Conservation (phyloP, 768 basidiomycete genomes). For the Mycena vitilis region DNA sequence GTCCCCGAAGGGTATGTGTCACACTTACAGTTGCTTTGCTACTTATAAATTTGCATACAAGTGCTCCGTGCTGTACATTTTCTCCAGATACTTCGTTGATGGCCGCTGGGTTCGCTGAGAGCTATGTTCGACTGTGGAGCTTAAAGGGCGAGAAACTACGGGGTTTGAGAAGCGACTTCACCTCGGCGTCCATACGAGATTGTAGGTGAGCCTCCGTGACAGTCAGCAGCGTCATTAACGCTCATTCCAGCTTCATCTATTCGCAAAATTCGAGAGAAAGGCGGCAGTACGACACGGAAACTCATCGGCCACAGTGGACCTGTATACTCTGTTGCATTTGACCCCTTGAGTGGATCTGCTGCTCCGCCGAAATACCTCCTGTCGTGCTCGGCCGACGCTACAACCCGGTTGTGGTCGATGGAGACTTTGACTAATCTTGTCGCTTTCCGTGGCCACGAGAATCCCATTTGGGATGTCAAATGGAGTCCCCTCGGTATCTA, state of each 20-base stretch:
- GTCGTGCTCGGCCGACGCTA: conserved; percentile 93
- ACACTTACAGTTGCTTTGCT: neutral
- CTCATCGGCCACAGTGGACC: conserved; percentile 97
- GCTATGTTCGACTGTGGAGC: conserved; percentile 94
- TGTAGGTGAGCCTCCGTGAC: conserved; percentile 56
- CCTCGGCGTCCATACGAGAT: conserved; percentile 72
- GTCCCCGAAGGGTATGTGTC: conserved; percentile 88
- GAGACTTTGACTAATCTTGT: conserved; percentile 95
- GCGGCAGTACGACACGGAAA: conserved; percentile 89
- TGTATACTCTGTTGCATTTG: conserved; percentile 94
- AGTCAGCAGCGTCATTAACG: conserved; percentile 6
- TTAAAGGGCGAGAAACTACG: conserved; percentile 90
- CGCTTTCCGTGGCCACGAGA: conserved; percentile 94
- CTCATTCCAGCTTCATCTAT: conserved; percentile 63
- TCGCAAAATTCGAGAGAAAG: conserved; percentile 80
- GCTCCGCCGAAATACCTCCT: conserved; percentile 88
- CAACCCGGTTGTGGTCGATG: conserved; percentile 92
- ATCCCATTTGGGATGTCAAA: conserved; percentile 98
- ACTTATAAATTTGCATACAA: conserved; percentile 45
- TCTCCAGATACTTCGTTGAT: conserved; percentile 92
- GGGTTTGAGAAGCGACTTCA: conserved; percentile 82
- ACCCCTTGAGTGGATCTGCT: conserved; percentile 89
- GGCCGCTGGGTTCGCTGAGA: conserved; percentile 96
- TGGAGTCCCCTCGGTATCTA: conserved; percentile 99
- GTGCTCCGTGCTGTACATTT: conserved; percentile 87